These are phyloP conservation scores for Heliamphora pulchella DNA, from an alignment of 179 eudicot genomes.

Conservation along the genomic window DNA sequence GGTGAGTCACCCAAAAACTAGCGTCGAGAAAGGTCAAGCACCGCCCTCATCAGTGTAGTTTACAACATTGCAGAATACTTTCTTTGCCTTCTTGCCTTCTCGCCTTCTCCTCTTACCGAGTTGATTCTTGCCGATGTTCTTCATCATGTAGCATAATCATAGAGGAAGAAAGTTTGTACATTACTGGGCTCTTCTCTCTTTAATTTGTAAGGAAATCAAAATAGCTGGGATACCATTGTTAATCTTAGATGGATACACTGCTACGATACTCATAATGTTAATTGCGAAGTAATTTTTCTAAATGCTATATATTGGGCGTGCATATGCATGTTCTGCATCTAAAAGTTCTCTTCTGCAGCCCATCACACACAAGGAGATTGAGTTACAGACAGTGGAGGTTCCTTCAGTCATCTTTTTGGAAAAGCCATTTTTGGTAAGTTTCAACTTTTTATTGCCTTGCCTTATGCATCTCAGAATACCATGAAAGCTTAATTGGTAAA, in stretches of 20 bases:
- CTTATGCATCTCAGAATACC: not conserved
- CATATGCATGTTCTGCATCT: conserved; percentile 3
- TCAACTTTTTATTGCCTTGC: not conserved
- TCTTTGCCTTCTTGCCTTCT: not conserved
- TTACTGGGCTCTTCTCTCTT: not conserved
- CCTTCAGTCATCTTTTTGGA: conserved; percentile 63
- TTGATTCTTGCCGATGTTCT: not conserved
- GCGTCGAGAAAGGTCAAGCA: too few species aligned
- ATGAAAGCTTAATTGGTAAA: not conserved
- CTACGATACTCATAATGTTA: not conserved
- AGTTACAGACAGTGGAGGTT: conserved; percentile 59
- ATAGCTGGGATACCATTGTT: not conserved
- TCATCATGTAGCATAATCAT: not conserved
- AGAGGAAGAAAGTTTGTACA: not conserved
- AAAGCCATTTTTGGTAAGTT: conserved; percentile 67
- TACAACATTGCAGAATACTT: not conserved
- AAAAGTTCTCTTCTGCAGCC: conserved; percentile 52
- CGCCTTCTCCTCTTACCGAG: not conserved
- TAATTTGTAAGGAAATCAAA: not conserved
- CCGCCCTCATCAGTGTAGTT: not conserved
- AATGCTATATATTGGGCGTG: not conserved
- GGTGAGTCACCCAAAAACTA: too few species aligned
- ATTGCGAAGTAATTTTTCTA: not conserved
- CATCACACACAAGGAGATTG: conserved; percentile 71
- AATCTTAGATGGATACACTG: not conserved